phyloP scores from a whole-genome alignment of 2,329 filamentous ascomycete genomes.

The Paecilomyces fulvus region DNA sequence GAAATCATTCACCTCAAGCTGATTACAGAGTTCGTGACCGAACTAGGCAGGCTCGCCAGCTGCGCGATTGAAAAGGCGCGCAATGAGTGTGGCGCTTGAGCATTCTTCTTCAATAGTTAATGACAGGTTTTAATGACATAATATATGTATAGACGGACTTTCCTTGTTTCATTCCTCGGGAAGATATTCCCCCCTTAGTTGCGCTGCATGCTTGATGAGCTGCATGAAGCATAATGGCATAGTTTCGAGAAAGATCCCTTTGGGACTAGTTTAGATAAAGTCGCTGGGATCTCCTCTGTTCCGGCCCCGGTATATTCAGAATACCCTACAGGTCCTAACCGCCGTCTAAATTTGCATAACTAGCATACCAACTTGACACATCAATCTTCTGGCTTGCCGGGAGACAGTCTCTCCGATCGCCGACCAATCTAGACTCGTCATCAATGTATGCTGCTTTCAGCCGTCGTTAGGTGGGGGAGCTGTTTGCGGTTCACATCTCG shows the following conservation, averaged over 20 bases:
- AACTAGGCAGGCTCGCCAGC: constrained; percentile 36
- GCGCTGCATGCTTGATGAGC: too few species aligned
- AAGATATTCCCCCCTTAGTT: too few species aligned
- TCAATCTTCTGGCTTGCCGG: too few species aligned
- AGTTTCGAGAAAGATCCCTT: background rate
- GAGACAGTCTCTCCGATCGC: too few species aligned
- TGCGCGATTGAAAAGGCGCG: constrained; percentile 37
- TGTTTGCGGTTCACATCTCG: background rate
- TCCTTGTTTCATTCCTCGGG: too few species aligned
- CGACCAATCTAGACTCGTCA: background rate
- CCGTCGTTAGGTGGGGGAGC: background rate
- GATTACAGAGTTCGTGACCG: constrained; percentile 37
- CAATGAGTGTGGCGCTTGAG: constrained; percentile 14
- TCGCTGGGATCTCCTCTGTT: background rate
- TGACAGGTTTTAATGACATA: too few species aligned
- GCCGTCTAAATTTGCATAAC: too few species aligned
- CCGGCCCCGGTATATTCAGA: background rate
- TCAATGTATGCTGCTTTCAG: background rate
- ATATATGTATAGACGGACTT: too few species aligned
- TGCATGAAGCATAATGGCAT: too few species aligned
- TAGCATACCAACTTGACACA: too few species aligned
- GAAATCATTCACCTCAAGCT: constrained; percentile 35
- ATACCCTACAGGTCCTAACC: too few species aligned
- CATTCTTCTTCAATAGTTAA: background rate
- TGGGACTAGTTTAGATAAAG: background rate